A percentile compares a stretch with the other conserved stretches of the same genome.
Evolutionary conservation across 768 basidiomycete genomes (phyloP).

Genomic region (Pisolithus albus): DNA sequence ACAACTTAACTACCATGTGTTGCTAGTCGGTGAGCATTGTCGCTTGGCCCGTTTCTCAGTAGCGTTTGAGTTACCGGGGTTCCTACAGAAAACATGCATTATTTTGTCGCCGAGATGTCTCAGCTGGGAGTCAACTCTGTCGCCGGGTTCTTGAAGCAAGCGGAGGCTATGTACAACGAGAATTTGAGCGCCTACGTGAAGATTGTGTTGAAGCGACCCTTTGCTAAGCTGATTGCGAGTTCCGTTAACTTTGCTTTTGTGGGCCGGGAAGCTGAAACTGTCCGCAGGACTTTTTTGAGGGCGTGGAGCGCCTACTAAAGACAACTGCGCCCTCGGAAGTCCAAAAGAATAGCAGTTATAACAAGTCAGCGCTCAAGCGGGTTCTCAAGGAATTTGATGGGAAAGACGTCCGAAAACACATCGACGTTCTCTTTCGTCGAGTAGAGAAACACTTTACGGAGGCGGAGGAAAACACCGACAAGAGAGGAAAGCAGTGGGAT

Average conservation of each 20-base stretch:
- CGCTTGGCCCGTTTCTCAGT: background rate
- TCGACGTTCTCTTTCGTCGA: conserved; percentile 81
- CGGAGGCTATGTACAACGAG: conserved; percentile 83
- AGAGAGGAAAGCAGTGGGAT: conserved; percentile 49
- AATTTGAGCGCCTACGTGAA: conserved; percentile 83
- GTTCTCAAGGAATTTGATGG: conserved; percentile 76
- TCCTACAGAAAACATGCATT: conserved; percentile 87
- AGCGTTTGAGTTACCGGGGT: conserved; percentile 1
- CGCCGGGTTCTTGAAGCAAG: conserved; percentile 56
- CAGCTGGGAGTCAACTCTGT: conserved; percentile 62
- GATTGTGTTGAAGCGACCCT: conserved; percentile 78
- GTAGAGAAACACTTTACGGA: conserved; percentile 96
- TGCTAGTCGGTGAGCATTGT: conserved; percentile 72
- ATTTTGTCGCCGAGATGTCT: conserved; percentile 79
- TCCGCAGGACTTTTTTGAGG: conserved; percentile 87
- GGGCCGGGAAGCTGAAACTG: background rate
- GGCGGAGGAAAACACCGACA: conserved; percentile 58
- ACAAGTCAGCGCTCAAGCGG: conserved; percentile 72
- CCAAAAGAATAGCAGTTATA: conserved; percentile 67
- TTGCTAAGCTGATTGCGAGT: conserved; percentile 79
- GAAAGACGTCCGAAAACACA: conserved; percentile 85
- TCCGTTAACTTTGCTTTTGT: background rate
- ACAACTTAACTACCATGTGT: conserved; percentile 92
- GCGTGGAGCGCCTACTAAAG: conserved; percentile 79
- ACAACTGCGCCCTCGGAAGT: conserved; percentile 75